Evolutionary conservation across 1,284 basidiomycete species (phyloP).

Genomic region (Ganoderma meredithae): DNA sequence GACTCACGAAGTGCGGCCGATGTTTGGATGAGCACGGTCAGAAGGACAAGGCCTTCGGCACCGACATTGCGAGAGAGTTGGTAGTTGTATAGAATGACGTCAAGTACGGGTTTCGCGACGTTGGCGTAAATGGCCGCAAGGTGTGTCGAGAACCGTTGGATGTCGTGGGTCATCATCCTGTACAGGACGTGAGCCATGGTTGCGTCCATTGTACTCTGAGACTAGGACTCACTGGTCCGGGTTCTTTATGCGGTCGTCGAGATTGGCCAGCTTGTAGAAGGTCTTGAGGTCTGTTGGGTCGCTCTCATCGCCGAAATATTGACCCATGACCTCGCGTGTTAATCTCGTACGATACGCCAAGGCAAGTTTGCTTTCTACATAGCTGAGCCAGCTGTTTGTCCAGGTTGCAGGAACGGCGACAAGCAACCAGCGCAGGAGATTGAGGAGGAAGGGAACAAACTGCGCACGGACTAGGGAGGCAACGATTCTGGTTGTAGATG

Average conservation of each 20-base stretch:
- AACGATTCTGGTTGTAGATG: constrained; percentile 73
- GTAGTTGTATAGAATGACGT: constrained; percentile 96
- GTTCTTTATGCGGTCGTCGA: constrained; percentile 96
- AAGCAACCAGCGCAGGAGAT: constrained; percentile 90
- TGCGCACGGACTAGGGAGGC: constrained; percentile 93
- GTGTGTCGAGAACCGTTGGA: constrained; percentile 91
- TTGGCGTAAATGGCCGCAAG: constrained; percentile 96
- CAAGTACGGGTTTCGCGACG: constrained; percentile 91
- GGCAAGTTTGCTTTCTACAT: constrained; percentile 93
- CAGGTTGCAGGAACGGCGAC: constrained; percentile 97
- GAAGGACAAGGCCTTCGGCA: constrained; percentile 88
- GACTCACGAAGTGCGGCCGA: constrained; percentile 79
- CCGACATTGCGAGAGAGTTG: constrained; percentile 95
- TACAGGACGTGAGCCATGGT: constrained; percentile 18
- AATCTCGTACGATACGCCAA: constrained; percentile 92
- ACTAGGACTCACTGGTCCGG: constrained; percentile 80
- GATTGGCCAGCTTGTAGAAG: constrained; percentile 95
- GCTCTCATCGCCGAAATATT: constrained; percentile 84
- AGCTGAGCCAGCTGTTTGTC: constrained; percentile 96
- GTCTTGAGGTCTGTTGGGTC: constrained; percentile 71
- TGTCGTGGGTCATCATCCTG: constrained; percentile 95
- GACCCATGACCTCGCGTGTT: constrained; percentile 83
- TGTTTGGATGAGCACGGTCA: constrained; percentile 87
- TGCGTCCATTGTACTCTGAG: background rate
- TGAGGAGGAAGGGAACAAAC: constrained; percentile 81